Percentiles rank a stretch among this genome's conserved stretches.
Evolutionary conservation across 495 filamentous ascomycete species (phyloP).

Genomic region (Letharia lupina): DNA sequence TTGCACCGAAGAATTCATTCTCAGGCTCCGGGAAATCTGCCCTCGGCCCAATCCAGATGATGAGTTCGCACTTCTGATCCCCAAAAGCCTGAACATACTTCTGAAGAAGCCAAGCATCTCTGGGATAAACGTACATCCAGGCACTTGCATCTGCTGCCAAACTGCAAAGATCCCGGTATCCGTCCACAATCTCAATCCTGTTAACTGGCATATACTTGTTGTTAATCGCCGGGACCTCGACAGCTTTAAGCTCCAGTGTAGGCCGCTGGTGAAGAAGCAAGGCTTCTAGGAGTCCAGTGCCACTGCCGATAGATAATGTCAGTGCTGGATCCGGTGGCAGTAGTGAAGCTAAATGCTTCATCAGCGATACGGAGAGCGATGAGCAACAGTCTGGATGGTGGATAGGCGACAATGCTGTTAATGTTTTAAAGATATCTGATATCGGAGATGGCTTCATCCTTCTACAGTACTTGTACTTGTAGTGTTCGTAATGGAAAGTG

Average conservation of each 20-base stretch:
- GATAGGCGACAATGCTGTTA: not conserved
- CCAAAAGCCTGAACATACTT: constrained; percentile 37
- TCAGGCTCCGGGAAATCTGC: constrained; percentile 43
- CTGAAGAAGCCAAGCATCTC: constrained; percentile 37
- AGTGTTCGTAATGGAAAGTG: not conserved
- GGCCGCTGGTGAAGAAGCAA: constrained; percentile 31
- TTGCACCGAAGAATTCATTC: constrained; percentile 25
- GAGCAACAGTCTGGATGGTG: constrained; percentile 38
- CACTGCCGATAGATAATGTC: constrained; percentile 47
- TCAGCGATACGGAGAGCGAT: constrained; percentile 38
- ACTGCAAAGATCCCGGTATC: constrained; percentile 35
- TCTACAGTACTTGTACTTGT: not conserved
- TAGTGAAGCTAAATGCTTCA: constrained; percentile 29
- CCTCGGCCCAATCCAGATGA: constrained; percentile 46
- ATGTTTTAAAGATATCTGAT: not conserved
- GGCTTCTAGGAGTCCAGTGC: constrained; percentile 46
- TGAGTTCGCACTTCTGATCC: constrained; percentile 24
- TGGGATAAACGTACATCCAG: constrained; percentile 52
- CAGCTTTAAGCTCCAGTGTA: constrained; percentile 28
- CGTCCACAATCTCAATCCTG: constrained; percentile 36
- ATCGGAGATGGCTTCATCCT: not conserved
- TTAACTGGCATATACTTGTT: constrained; percentile 41
- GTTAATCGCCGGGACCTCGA: constrained; percentile 22
- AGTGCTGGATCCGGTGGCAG: constrained; percentile 37
- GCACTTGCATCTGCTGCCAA: constrained; percentile 33